Evolutionary conservation across 306 rosid species (phyloP).

Genomic region (Betula pendula): DNA sequence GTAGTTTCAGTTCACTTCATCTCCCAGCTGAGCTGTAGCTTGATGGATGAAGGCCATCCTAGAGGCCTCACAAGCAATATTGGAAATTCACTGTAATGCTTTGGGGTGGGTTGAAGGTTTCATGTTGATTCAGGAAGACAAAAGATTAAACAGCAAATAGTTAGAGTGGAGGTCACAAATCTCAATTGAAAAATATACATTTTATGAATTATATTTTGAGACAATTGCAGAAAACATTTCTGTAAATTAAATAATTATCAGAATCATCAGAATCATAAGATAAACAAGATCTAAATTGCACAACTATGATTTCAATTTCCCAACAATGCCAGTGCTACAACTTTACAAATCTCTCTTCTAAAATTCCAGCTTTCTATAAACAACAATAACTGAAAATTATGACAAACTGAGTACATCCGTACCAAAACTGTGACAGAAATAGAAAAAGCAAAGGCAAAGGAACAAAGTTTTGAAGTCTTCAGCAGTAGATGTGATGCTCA

Average conservation of each 20-base stretch:
- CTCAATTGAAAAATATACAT: neutral
- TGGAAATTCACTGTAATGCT: neutral
- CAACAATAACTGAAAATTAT: conserved; percentile 26
- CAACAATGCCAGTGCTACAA: conserved; percentile 29
- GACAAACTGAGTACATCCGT: conserved; percentile 35
- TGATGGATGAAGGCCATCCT: neutral
- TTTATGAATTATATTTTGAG: neutral
- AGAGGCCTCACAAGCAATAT: neutral
- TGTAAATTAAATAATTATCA: neutral
- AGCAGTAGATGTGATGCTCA: conserved; percentile 23
- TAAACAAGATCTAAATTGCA: conserved; percentile 4
- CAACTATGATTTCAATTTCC: conserved; percentile 11
- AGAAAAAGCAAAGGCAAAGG: conserved; percentile 26
- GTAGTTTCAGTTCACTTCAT: neutral
- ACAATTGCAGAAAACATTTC: neutral
- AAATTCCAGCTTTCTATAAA: conserved; percentile 32
- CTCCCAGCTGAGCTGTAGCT: neutral
- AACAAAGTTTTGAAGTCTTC: conserved; percentile 28
- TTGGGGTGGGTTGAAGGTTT: neutral
- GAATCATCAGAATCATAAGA: neutral
- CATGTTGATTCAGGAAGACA: neutral
- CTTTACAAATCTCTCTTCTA: conserved; percentile 29
- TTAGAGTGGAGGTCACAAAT: neutral
- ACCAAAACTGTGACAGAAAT: conserved; percentile 53
- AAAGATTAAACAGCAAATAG: neutral